Percentiles rank a stretch among this genome's conserved stretches.
Conservation (phyloP, 2,329 filamentous ascomycete genomes). For the Diaporthe ampelina region DNA sequence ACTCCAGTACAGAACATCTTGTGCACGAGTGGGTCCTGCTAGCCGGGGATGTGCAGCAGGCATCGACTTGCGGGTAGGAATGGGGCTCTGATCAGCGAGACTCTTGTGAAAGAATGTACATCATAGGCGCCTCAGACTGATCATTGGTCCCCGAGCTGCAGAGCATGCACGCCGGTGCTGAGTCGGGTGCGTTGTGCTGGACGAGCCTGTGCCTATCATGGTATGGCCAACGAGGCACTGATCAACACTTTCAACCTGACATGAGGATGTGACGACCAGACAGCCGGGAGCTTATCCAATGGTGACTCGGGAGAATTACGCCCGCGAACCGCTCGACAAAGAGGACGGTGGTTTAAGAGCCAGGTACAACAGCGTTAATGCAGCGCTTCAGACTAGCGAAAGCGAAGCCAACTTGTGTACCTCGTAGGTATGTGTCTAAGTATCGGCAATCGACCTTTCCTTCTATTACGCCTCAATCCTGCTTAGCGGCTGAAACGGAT, state of each 20-base stretch:
- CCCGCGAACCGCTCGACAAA: background rate
- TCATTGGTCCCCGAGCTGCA: background rate
- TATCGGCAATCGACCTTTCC: background rate
- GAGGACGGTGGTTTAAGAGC: background rate
- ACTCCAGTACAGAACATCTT: background rate
- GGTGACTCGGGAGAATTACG: background rate
- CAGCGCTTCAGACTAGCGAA: constrained; percentile 14
- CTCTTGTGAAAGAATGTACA: background rate
- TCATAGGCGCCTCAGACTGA: background rate
- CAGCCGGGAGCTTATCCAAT: background rate
- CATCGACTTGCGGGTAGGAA: background rate
- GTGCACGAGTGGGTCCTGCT: background rate
- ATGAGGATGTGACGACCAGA: too few relatives aligned
- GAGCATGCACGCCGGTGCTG: too few relatives aligned
- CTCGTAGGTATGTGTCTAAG: too few relatives aligned
- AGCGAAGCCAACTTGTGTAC: background rate
- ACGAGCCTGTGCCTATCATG: background rate
- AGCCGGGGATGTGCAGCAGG: background rate
- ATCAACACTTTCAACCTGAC: background rate
- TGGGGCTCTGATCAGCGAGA: background rate
- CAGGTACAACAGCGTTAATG: background rate
- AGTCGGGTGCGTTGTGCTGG: background rate
- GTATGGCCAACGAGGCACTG: background rate
- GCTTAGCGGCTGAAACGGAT: background rate
- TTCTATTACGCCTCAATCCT: background rate